These are phyloP conservation scores for Xylaria venustula DNA, from an alignment of 495 filamentous ascomycete genomes.

Conservation along the genomic window DNA sequence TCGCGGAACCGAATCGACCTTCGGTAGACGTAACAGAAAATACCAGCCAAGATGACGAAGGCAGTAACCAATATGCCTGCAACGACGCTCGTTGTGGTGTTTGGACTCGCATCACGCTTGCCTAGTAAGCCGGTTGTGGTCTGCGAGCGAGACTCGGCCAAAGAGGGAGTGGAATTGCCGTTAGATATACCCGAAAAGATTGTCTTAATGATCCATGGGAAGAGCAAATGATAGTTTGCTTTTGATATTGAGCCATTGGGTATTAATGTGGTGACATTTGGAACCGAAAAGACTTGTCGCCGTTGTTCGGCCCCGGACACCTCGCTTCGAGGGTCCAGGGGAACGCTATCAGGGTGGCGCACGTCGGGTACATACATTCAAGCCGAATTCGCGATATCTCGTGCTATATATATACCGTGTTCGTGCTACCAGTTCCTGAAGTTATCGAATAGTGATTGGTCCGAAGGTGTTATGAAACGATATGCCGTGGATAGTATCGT, in stretches of 20 bases:
- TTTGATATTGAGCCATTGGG: neutral
- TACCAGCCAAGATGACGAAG: conserved; percentile 5
- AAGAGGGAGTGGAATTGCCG: neutral
- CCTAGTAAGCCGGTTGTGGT: neutral
- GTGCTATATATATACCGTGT: neutral
- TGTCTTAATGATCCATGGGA: conserved; percentile 2
- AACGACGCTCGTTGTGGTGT: conserved; percentile 9
- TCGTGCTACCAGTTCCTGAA: neutral
- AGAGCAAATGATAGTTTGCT: neutral
- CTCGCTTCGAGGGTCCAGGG: neutral
- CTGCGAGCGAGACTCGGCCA: neutral
- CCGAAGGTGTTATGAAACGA: neutral
- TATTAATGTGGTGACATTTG: neutral
- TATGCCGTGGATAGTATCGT: neutral
- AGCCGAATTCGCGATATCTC: neutral
- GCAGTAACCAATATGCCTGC: conserved; percentile 9
- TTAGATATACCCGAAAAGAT: neutral
- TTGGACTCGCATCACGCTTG: conserved; percentile 4
- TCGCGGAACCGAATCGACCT: conserved; percentile 8
- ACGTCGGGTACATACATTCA: conserved; percentile 11
- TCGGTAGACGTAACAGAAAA: conserved; percentile 8
- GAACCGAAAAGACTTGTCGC: neutral
- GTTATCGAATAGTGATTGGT: conserved; percentile 6
- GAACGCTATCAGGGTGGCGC: neutral
- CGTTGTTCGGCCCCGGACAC: neutral